Evolutionary conservation across 495 filamentous ascomycete species (phyloP), one percentile per base, ranked within the genome.

Genomic region (Lasiosphaeris hirsuta): DNA sequence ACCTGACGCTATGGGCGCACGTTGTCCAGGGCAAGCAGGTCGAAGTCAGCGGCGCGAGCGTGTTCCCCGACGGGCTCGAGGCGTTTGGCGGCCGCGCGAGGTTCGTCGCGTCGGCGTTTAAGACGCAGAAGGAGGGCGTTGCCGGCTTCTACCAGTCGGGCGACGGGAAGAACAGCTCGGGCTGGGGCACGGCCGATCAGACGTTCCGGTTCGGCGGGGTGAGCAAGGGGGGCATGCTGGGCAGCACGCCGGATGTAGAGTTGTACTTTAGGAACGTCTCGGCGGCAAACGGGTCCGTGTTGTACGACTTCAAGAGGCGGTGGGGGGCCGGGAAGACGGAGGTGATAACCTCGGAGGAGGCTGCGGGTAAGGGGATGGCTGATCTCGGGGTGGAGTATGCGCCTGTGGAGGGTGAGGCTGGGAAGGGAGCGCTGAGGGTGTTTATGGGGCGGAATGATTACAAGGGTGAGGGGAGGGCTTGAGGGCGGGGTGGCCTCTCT

Each of bases 21-120:
- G 69, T 93, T 19, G 64, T 70, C 36, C 83, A 87, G 46, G 85
- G 85, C 7, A 80, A 90, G 10, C 59, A 78, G 0, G 72, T 85
- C 10, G 65, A 72, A 6, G 73, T 80, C 6, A 57, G 70, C 1
- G 87, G 86, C 1, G 66, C 78, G 8, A 75, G 83, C 8, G 83
- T 87, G 0, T 90, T 86, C 49, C 80, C 84, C 3, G 76, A 78
- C 0, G 83, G 82, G 37, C 68, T 86, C 7, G 78, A 85, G 59
- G 75, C 72, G 2, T 82, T 82, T 40, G 39, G 54, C 4, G 58
- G 58, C 5, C 54, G 35, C 8, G 50, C 42, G 2, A 64, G 64
- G 7, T 73, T 74, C 35, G 61, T 55, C 0, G 81, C 77, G n/a
- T 67, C 80, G 1, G 47, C 63, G 5, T 64, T 86, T 7, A 63